Conservation (phyloP, 1,139 yeast species). For the Geotrichum citri-aurantii region DNA sequence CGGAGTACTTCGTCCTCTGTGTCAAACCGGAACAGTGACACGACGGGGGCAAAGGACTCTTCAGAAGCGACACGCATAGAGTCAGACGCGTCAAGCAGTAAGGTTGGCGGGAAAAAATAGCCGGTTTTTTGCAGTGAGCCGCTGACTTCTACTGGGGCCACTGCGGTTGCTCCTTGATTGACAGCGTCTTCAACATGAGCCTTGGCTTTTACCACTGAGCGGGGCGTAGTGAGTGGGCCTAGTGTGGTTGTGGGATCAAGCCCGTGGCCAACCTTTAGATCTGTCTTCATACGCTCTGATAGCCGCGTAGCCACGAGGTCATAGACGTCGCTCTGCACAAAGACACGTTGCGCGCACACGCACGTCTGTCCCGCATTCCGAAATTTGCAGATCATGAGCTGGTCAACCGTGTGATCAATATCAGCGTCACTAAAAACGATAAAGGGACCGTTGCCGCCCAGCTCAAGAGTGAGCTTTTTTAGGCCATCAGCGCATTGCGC, state of each 20-base stretch:
- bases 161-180: constrained; percentile 54
- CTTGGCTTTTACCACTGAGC: constrained; percentile 53
- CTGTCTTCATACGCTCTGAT: constrained; percentile 44
- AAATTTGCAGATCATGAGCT: constrained; percentile 33
- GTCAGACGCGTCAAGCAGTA: constrained; percentile 52
- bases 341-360: constrained; percentile 80
- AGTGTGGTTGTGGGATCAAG: constrained; percentile 53
- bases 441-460: constrained; percentile 85
- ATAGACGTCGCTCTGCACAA: constrained; percentile 69
- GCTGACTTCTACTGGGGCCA: constrained; percentile 45
- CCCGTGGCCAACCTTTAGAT: constrained; percentile 60
- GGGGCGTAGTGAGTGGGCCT: constrained; percentile 60
- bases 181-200: constrained; percentile 60
- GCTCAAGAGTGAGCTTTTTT: constrained; percentile 66
- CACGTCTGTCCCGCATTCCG: constrained; percentile 78
- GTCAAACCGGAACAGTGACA: constrained; percentile 43
- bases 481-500: constrained; percentile 44
- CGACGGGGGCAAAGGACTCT: constrained; percentile 75
- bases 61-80: constrained; percentile 54
- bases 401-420: constrained; percentile 50
- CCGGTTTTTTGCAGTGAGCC: constrained; percentile 7
- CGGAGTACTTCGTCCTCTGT: constrained; percentile 56
- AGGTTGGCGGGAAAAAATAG: constrained; percentile 57
- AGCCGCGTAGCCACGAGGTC: constrained; percentile 56
- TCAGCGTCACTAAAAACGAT: constrained; percentile 72